phyloP scores from a whole-genome alignment of 2,329 filamentous ascomycete genomes.

The Bimuria novae-zelandiae region DNA sequence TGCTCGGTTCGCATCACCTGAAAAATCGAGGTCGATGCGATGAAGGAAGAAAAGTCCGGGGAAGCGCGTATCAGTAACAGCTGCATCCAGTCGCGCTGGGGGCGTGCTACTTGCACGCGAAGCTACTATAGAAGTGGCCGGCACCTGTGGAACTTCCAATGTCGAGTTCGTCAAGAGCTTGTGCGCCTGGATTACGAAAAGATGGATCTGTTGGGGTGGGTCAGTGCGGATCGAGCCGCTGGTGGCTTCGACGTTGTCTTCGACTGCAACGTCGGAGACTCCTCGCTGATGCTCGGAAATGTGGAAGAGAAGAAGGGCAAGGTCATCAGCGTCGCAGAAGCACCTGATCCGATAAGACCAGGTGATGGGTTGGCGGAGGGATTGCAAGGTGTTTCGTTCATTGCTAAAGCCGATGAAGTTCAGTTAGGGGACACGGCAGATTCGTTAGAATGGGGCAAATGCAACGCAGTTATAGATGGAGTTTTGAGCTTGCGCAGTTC shows the following conservation, averaged over 20 bases:
- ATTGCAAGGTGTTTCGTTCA: conserved; percentile 48
- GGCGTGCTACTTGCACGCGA: conserved; percentile 48
- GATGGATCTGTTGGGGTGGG: conserved; percentile 41
- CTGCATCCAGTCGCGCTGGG: conserved; percentile 53
- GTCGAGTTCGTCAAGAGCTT: conserved; percentile 46
- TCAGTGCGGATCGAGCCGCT: conserved; percentile 22
- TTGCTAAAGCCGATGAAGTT: conserved; percentile 46
- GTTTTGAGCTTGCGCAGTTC: conserved; percentile 49
- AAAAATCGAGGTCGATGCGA: no score
- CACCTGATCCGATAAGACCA: conserved; percentile 38
- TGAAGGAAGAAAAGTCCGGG: conserved; percentile 13
- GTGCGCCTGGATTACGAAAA: conserved; percentile 52
- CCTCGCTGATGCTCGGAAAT: conserved; percentile 51
- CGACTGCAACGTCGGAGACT: conserved; percentile 51
- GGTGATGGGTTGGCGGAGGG: conserved; percentile 28
- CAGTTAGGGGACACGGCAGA: conserved; percentile 47
- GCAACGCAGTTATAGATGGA: conserved; percentile 47
- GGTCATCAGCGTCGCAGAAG: conserved; percentile 49
- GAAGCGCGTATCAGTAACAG: conserved; percentile 52
- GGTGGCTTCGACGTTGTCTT: conserved; percentile 51
- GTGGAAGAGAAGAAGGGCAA: conserved; percentile 44
- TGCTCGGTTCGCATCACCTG: conserved; percentile 22
- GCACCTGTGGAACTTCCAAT: conserved; percentile 47
- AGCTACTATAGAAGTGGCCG: conserved; percentile 48
- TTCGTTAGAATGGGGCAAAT: conserved; percentile 46